Base-by-base conservation (phyloP, 306 rosid species). In the Carpinus fangiana region DNA sequence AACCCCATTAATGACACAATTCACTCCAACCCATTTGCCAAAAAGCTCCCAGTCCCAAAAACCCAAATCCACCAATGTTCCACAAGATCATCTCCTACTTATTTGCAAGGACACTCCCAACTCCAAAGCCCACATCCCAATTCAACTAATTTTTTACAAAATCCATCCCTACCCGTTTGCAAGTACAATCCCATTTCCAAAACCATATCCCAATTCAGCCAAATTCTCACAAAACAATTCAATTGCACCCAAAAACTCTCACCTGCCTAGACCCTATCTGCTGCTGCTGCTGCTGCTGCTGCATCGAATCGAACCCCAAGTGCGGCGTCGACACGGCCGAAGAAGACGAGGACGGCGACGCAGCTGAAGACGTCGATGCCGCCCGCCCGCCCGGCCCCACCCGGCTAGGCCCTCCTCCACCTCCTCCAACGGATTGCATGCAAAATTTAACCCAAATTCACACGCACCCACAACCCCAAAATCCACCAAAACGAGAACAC, bases 241-340 rank as follows among this genome's bases (percentile, higher is more conserved):
- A 72, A 85, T 70, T 47, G n/a, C 68, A 71, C 77, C 54, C 62
- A 74, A 78, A 84, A 82, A 46, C 76, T 43, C 87, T 77, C 79
- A 94, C 98, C 98, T 94, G 98, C 82, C 98, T 88, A 82, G 97
- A 86, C 82, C 90, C 93, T 26, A 82, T 76, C 73, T 84, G 88
- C 77, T 87, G 97, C 75, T 89, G 94, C 0, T 84, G 94, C 8
- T 91, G 97, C 3, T 88, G 97, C 83, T 92, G 98, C 85, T 89
- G 97, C 78, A 90, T 83, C 46, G 90, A 75, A 74, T 93, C 98
- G 64, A 92, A 76, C 26, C 94, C 97, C 87, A 90, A 82, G 69
- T 90, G 97, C 5, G 98, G 89, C 43, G 94, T 77, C 21, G 93
- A 90, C 75, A 90, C 96, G 12, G 93, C 97, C n/a, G 97, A 94